Percentiles rank a stretch among this genome's conserved stretches.
Evolutionary conservation across 129 eudicot genomes (phyloP).

Genomic region (Centaurea solstitialis): DNA sequence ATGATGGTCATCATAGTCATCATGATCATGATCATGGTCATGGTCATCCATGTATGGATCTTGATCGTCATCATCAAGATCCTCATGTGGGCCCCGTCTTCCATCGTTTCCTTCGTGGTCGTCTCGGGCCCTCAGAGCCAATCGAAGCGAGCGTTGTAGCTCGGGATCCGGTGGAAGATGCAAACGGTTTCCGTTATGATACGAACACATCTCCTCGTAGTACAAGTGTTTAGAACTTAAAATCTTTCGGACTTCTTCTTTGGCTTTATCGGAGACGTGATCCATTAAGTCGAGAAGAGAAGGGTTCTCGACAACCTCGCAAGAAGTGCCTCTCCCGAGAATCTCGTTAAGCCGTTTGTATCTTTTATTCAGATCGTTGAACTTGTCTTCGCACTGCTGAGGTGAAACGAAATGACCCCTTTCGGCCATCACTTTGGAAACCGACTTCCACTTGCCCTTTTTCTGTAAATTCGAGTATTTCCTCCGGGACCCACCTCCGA

Average conservation of each 20-base stretch:
- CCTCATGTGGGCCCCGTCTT: conserved; percentile 53
- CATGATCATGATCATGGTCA: conserved; percentile 49
- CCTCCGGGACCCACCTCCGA: conserved; percentile 56
- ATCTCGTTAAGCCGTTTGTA: conserved; percentile 91
- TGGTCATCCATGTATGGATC: conserved; percentile 49
- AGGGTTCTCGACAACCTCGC: conserved; percentile 89
- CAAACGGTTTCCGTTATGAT: conserved; percentile 75
- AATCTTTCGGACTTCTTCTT: conserved; percentile 89
- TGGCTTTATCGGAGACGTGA: conserved; percentile 67
- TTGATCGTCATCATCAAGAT: conserved; percentile 59
- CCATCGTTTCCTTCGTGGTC: conserved; percentile 54
- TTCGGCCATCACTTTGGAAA: conserved; percentile 97
- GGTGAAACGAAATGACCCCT: conserved; percentile 95
- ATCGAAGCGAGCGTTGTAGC: conserved; percentile 61
- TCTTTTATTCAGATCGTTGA: conserved; percentile 81
- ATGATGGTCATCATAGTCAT: conserved; percentile 44
- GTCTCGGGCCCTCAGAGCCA: conserved; percentile 69
- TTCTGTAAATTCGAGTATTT: conserved; percentile 70
- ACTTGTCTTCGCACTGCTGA: conserved; percentile 96
- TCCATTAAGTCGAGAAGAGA: conserved; percentile 79
- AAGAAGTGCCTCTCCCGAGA: conserved; percentile 91
- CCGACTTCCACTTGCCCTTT: conserved; percentile 93
- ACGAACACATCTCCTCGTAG: conserved; percentile 95
- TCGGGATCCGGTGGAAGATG: conserved; percentile 87
- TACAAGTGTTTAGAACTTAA: conserved; percentile 86